Evolutionary conservation across 2,329 filamentous ascomycete species (phyloP).

Genomic region (Xylaria polymorpha): DNA sequence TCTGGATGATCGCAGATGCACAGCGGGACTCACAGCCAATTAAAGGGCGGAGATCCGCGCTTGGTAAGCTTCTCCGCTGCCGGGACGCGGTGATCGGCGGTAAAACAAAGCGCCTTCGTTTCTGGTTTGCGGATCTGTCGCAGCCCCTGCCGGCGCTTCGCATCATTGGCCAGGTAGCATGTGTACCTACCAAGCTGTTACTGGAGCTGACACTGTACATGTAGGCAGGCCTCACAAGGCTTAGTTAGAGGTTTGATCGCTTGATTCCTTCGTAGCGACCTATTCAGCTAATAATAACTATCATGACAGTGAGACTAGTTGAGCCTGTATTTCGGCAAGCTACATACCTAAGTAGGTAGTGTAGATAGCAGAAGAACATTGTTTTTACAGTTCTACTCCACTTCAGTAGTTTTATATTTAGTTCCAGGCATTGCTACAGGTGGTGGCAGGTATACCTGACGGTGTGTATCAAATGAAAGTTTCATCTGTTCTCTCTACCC

Average conservation of each 20-base stretch:
- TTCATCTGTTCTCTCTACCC: neutral
- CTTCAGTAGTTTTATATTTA: neutral
- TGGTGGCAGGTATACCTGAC: neutral
- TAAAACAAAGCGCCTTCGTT: constrained; percentile 46
- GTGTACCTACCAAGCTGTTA: neutral
- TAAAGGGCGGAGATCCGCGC: constrained; percentile 19
- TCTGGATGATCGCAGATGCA: constrained; percentile 46
- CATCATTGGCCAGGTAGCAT: constrained; percentile 26
- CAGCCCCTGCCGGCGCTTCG: constrained; percentile 41
- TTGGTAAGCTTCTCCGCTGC: constrained; percentile 20
- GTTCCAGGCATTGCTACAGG: neutral
- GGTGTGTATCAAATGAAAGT: neutral
- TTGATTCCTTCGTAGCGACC: neutral
- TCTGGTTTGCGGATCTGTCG: constrained; percentile 52
- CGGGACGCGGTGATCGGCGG: constrained; percentile 35
- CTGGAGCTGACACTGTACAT: neutral
- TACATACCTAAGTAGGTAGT: too few relatives aligned
- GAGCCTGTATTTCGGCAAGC: neutral
- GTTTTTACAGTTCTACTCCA: neutral
- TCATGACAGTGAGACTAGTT: neutral
- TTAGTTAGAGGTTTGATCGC: constrained; percentile 1
- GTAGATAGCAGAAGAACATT: neutral
- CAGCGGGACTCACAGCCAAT: constrained; percentile 34
- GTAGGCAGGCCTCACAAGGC: neutral
- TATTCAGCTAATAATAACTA: constrained; percentile 6